Base-by-base conservation (phyloP, 176 grass and related monocot genomes). In the Musa acuminata region DNA sequence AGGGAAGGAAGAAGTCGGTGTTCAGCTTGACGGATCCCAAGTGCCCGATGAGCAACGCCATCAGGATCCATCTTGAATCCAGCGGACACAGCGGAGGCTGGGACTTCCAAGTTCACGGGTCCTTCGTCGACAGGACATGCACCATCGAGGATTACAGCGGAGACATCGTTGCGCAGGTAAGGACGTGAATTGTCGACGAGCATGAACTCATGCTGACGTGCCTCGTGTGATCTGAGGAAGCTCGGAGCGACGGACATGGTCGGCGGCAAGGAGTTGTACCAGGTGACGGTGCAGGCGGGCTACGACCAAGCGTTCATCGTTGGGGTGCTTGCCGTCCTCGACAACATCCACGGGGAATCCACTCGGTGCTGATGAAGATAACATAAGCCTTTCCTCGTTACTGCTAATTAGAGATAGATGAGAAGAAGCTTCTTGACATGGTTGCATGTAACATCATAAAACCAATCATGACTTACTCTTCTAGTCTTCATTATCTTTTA, bases 301-400 rank as follows among this genome's bases (percentile, higher is more conserved):
- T 85, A 89, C 71, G 94, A 98, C 64, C 94, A 93, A 65, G 90
- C 90, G 19, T 98, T 98, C 79, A 83, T 93, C 21, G 77, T 87
- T 66, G 90, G 82, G 17, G 82, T 98, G 14, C 63, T 98, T 67
- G 94, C 85, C 49, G 90, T 98, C n/a, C 88, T 98, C 64, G 94
- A 98, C 80, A 93, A 93, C 64, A 93, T 91, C 3, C 64, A 98
- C 69, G 90, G 90, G 54, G 94, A 98, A 67, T 86, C 90, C 23
- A 98, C 94, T 58, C 93, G 80, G 72, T 93, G 94, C 79, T 96
- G 49, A 80, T 20, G 43, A 20, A 49, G 71, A 55, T 73, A 8
- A 54, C 22, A 2, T 0, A 0, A 43, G 35, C 35, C 35, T 43
- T 5, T 43, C 35, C 4, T 43, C 35, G 4, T 6, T 6, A 6